A percentile compares a stretch with the other conserved stretches of the same genome.
Evolutionary conservation across 164 flowering plant species (phyloP).

Genomic region (Vitis amurensis): DNA sequence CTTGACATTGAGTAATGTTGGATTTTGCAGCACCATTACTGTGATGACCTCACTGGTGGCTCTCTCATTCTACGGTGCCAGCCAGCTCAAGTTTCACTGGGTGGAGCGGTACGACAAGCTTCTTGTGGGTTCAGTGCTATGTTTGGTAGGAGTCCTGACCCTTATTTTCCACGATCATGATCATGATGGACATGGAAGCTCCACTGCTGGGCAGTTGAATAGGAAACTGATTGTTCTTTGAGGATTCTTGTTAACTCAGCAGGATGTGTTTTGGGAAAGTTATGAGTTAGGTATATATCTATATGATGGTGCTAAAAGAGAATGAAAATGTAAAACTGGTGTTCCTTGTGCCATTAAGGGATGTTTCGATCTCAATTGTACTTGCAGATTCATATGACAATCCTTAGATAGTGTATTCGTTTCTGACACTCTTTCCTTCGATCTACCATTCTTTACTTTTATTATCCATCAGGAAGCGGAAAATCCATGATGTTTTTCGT

Average conservation of each 20-base stretch:
- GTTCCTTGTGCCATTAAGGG: too few species aligned
- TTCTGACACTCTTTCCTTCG: too few species aligned
- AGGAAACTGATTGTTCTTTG: slow-evolving; percentile 53
- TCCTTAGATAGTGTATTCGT: too few species aligned
- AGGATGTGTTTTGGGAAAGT: neutral
- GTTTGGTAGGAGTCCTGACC: slow-evolving; percentile 87
- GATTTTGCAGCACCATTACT: slow-evolving; percentile 73
- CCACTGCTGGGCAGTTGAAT: slow-evolving; percentile 41
- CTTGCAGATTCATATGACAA: too few species aligned
- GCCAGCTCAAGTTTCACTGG: slow-evolving; percentile 98
- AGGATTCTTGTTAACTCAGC: slow-evolving; percentile 2
- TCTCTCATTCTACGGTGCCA: slow-evolving; percentile 94
- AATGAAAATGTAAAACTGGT: neutral
- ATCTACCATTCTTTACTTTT: too few species aligned
- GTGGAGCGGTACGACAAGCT: slow-evolving; percentile 96
- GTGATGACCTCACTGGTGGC: slow-evolving; percentile 99
- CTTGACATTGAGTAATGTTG: neutral
- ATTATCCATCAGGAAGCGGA: too few species aligned
- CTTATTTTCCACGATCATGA: slow-evolving; percentile 86
- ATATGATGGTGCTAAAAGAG: neutral
- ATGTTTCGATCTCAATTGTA: too few species aligned
- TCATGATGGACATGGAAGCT: slow-evolving; percentile 30
- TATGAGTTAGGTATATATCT: neutral
- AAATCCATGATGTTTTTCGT: too few species aligned
- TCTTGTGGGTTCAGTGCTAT: slow-evolving; percentile 89